A percentile compares a stretch with the other conserved stretches of the same genome.
These are phyloP conservation scores for Otatea glauca DNA, from an alignment of 176 grass and related monocot species.

Conservation along the genomic window DNA sequence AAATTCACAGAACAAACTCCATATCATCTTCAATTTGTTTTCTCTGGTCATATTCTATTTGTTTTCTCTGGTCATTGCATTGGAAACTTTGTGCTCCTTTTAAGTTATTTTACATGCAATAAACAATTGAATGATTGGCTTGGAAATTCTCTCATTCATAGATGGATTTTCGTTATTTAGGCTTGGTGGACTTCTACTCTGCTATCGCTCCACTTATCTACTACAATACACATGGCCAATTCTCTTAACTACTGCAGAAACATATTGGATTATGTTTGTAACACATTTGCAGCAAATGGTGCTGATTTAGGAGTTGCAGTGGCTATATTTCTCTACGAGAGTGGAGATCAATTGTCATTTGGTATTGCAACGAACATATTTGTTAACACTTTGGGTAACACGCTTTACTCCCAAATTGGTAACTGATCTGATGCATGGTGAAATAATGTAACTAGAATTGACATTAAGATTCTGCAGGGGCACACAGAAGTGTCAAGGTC, in stretches of 20 bases:
- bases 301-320: background rate
- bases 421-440: background rate
- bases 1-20: background rate
- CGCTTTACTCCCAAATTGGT: background rate
- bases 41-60: background rate
- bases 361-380: background rate
- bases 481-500: background rate
- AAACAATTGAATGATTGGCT: background rate
- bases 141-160: background rate
- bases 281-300: background rate
- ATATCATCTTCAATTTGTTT: background rate
- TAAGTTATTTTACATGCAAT: background rate
- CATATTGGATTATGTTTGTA: slow-evolving; percentile 23
- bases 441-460: background rate
- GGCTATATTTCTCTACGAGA: background rate
- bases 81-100: background rate
- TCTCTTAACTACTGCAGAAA: background rate
- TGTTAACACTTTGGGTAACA: background rate
- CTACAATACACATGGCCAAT: background rate
- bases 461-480: background rate
- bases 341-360: background rate
- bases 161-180: background rate
- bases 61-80: background rate
- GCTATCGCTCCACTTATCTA: background rate
- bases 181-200: background rate